phyloP scores from a whole-genome alignment of 306 rosid genomes.

The Cicer pinnatifidum region DNA sequence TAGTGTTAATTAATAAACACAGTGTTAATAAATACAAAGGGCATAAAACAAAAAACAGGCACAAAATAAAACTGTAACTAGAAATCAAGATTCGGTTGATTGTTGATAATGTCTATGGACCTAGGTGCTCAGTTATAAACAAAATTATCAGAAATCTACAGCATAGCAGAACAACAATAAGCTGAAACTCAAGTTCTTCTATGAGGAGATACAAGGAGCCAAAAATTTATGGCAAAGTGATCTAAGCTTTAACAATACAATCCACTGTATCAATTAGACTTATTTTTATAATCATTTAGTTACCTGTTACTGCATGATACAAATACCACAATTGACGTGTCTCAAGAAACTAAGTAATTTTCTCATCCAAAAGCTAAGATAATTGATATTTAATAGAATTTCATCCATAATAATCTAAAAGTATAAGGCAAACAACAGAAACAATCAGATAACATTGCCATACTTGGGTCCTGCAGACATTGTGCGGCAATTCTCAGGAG shows the following conservation, averaged over 20 bases:
- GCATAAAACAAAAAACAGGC: slow-evolving; percentile 9
- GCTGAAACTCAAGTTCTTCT: background rate
- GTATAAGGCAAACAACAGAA: slow-evolving; percentile 28
- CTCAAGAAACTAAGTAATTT: slow-evolving; percentile 24
- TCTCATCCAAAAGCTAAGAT: slow-evolving; percentile 38
- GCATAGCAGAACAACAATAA: slow-evolving; percentile 22
- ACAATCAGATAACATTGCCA: slow-evolving; percentile 42
- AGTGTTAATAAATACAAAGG: background rate
- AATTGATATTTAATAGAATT: slow-evolving; percentile 31
- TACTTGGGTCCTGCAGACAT: slow-evolving; percentile 99
- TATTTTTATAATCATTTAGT: slow-evolving; percentile 17
- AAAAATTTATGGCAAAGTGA: slow-evolving; percentile 22
- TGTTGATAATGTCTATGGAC: slow-evolving; percentile 16
- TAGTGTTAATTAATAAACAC: background rate
- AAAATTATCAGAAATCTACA: slow-evolving; percentile 13
- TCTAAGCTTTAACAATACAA: slow-evolving; percentile 27
- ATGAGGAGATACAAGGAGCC: slow-evolving; percentile 26
- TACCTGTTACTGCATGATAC: slow-evolving; percentile 11
- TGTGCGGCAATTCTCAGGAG: slow-evolving; percentile 93
- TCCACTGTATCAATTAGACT: slow-evolving; percentile 15
- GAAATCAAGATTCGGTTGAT: slow-evolving; percentile 14
- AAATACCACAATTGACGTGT: slow-evolving; percentile 9
- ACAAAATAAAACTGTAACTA: background rate
- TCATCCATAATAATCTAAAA: slow-evolving; percentile 32
- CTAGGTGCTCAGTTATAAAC: slow-evolving; percentile 11